Conservation (phyloP, 768 basidiomycete species). For the Cystobasidium ongulense region DNA sequence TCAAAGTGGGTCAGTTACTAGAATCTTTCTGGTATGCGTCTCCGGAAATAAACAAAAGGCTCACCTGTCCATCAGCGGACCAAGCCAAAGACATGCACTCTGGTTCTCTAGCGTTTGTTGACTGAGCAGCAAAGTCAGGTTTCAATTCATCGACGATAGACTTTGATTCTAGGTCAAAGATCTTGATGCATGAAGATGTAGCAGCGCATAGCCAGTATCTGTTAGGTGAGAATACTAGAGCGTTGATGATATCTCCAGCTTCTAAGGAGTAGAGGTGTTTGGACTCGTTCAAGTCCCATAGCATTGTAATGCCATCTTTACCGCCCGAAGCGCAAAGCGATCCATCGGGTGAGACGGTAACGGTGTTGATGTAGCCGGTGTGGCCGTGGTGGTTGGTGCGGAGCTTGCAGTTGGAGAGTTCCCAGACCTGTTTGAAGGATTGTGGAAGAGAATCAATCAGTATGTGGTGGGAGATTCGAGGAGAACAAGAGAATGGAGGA, state of each 20-base stretch:
- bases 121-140: conserved; percentile 76
- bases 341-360: conserved; percentile 97
- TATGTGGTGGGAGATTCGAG: conserved; percentile 28
- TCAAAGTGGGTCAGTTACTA: background rate
- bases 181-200: conserved; percentile 93
- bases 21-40: too few relatives aligned
- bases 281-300: conserved; percentile 99
- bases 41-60: background rate
- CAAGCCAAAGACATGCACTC: conserved; percentile 96
- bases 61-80: conserved; percentile 76
- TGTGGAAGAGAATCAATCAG: conserved; percentile 26
- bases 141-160: conserved; percentile 98
- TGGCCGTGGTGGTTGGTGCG: conserved; percentile 99
- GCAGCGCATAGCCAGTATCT: conserved; percentile 98
- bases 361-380: conserved; percentile 97
- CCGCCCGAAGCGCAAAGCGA: conserved; percentile 98
- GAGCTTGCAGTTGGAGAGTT: conserved; percentile 98
- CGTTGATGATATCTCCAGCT: conserved; percentile 96
- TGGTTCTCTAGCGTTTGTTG: conserved; percentile 56
- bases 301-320: conserved; percentile 71
- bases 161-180: conserved; percentile 99
- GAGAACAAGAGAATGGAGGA: background rate
- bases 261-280: conserved; percentile 99
- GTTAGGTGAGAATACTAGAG: conserved; percentile 98
- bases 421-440: conserved; percentile 73